Evolutionary conservation across 768 basidiomycete species (phyloP), one percentile per base, ranked within the genome.

Genomic region (Cystobasidium ongulense): DNA sequence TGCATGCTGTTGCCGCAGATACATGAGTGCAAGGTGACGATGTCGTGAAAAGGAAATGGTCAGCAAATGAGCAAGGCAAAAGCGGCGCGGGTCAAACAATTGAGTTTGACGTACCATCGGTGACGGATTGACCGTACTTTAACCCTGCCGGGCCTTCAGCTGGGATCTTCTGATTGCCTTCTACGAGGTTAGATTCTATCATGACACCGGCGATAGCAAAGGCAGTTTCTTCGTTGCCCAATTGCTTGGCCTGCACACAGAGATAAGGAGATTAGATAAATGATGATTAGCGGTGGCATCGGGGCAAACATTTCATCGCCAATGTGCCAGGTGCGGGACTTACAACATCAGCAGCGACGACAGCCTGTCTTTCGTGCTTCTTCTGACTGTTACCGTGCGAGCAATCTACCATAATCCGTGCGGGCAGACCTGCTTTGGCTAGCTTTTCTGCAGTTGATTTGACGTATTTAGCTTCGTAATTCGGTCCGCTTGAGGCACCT

Each of bases 331-430:
- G 13, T 67, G n/a, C 31, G 21, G 18, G 17, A 67, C 65, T 50
- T 52, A 92, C 93, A 76, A 99, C 89, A 79, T 95, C 88, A 36
- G 91, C 89, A 8, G 90, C 91, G 39, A 98, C 95, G 73, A 90
- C 88, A 1, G 88, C 83, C 82, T 99, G 95, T 77, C 88, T 90
- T 74, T 86, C 83, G 81, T 95, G 90, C 80, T 96, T 90, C 82
- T 99, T 97, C 74, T 85, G 87, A 78, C 90, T 91, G 82, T 98
- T 97, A 74, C 95, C 93, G 80, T 97, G 94, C 78, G 92, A 94
- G 85, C 95, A 95, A 81, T 95, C 92, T 76, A 63, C 91, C 95
- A 98, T 97, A 75, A 99, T 85, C 80, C 88, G 91, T 75, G 86
- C 86, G 13, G 87, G 78, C 41, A 96, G 83, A 7, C 87, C 88